These are phyloP conservation scores for Arthrobotrys megalospora DNA, from an alignment of 2,329 filamentous ascomycete genomes.

Conservation along the genomic window DNA sequence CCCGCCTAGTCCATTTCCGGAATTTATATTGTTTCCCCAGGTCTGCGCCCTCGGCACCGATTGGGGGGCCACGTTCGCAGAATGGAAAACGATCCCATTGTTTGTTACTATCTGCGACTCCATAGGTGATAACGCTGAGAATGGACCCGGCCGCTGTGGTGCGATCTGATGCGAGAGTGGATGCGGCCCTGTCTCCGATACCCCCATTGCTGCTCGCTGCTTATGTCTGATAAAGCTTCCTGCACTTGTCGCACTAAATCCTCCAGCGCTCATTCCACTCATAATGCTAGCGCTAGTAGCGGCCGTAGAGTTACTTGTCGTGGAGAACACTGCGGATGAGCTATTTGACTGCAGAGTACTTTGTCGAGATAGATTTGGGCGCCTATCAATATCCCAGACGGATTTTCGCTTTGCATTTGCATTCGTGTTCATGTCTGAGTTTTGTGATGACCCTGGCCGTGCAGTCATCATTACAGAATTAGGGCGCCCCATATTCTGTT, in stretches of 20 bases:
- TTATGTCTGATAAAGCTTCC: slow-evolving; percentile 89
- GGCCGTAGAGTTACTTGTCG: slow-evolving; percentile 78
- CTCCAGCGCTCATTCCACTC: slow-evolving; percentile 92
- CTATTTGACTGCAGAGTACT: slow-evolving; percentile 57
- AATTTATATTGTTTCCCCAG: slow-evolving; percentile 63
- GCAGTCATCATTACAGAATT: slow-evolving; percentile 47
- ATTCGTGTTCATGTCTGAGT: slow-evolving; percentile 21
- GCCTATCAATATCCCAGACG: slow-evolving; percentile 57
- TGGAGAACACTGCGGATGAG: slow-evolving; percentile 66
- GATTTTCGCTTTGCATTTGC: slow-evolving; percentile 52
- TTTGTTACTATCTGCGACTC: slow-evolving; percentile 65
- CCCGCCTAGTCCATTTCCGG: slow-evolving; percentile 80
- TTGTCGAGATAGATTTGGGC: slow-evolving; percentile 55
- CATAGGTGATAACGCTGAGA: slow-evolving; percentile 50
- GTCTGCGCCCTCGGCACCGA: slow-evolving; percentile 66
- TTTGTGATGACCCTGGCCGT: slow-evolving; percentile 33
- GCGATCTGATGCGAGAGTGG: slow-evolving; percentile 46
- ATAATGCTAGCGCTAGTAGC: slow-evolving; percentile 86
- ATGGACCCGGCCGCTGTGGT: slow-evolving; percentile 41
- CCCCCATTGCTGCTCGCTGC: slow-evolving; percentile 71
- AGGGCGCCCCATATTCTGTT: slow-evolving; percentile 43
- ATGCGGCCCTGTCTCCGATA: slow-evolving; percentile 73
- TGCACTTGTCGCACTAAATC: slow-evolving; percentile 93
- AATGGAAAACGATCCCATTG: slow-evolving; percentile 67
- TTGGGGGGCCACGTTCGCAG: slow-evolving; percentile 64